Percentiles rank a stretch among this genome's conserved stretches.
Evolutionary conservation across 2,329 filamentous ascomycete genomes (phyloP).

Genomic region (Emergomyces pasteurianus): DNA sequence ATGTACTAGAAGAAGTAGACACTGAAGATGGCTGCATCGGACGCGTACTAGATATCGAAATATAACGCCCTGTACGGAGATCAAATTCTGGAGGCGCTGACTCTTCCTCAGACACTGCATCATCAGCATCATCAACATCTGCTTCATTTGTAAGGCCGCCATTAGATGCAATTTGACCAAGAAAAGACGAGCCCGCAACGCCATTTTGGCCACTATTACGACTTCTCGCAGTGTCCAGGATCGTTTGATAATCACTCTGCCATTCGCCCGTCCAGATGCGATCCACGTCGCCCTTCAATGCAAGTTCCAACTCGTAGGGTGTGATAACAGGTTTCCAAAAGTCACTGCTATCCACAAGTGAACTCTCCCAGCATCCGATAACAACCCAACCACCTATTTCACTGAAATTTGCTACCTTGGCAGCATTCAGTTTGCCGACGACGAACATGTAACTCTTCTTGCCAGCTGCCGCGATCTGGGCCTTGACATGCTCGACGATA

Average conservation of each 20-base stretch:
- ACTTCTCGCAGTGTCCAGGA: constrained; percentile 37
- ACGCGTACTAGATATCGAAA: constrained; percentile 61
- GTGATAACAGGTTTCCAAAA: constrained; percentile 87
- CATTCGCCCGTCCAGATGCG: constrained; percentile 79
- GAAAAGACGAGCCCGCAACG: constrained; percentile 8
- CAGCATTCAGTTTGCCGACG: constrained; percentile 89
- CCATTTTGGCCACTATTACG: constrained; percentile 16
- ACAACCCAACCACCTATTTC: constrained; percentile 96
- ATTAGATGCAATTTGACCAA: constrained; percentile 20
- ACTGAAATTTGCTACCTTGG: constrained; percentile 91
- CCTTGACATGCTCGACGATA: constrained; percentile 62
- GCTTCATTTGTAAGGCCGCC: background rate
- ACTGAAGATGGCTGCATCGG: constrained; percentile 29
- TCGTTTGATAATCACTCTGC: constrained; percentile 71
- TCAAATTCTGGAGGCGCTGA: constrained; percentile 78
- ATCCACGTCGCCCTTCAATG: constrained; percentile 60
- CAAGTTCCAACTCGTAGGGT: constrained; percentile 81
- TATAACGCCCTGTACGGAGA: constrained; percentile 71
- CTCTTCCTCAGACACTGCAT: constrained; percentile 52
- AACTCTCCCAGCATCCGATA: constrained; percentile 96
- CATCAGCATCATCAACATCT: constrained; percentile 18
- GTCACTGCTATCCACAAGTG: constrained; percentile 73
- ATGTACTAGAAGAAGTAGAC: constrained; percentile 16
- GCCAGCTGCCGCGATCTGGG: constrained; percentile 61
- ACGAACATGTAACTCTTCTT: constrained; percentile 97